A percentile compares a stretch with the other conserved stretches of the same genome.
These are phyloP conservation scores for Coemansia sp. DNA, from an alignment of 192 early-diverging fungal genomes.

Conservation along the genomic window DNA sequence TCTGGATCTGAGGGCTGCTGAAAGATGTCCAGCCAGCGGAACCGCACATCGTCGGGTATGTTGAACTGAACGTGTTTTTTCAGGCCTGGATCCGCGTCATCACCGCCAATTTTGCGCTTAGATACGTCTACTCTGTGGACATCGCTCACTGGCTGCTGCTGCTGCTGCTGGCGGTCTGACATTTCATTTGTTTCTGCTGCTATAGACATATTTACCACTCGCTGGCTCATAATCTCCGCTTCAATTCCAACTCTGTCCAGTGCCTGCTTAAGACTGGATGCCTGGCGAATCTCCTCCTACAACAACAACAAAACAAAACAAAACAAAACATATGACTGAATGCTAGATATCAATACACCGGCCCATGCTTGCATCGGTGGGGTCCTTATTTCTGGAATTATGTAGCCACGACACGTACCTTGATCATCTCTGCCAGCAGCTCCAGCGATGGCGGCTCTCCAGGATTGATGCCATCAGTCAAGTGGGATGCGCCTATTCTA, in stretches of 20 bases:
- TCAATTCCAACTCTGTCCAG: conserved; percentile 41
- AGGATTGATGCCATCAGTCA: conserved; percentile 7
- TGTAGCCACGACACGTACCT: conserved; percentile 1
- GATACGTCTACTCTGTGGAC: too few species aligned
- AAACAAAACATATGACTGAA: not conserved
- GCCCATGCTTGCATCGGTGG: not conserved
- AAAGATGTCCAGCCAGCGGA: conserved; percentile 54
- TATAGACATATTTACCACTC: conserved; percentile 23
- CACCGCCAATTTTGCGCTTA: not conserved
- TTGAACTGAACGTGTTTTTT: conserved; percentile 44
- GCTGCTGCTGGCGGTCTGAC: not conserved
- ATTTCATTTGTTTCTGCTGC: not conserved
- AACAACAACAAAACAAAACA: not conserved
- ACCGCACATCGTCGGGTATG: conserved; percentile 52
- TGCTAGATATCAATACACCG: not conserved
- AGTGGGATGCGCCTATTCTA: conserved; percentile 4
- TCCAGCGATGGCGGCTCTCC: conserved; percentile 43
- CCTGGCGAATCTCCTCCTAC: conserved; percentile 52
- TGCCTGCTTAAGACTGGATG: conserved; percentile 48
- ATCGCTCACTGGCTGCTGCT: not conserved
- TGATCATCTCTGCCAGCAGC: conserved; percentile 52
- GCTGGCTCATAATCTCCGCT: conserved; percentile 32
- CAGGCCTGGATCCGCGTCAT: not conserved
- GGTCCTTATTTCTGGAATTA: not conserved
- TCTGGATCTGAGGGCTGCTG: conserved; percentile 40